phyloP scores from a whole-genome alignment of 805 yeast species.

The Starmerella apicola region DNA sequence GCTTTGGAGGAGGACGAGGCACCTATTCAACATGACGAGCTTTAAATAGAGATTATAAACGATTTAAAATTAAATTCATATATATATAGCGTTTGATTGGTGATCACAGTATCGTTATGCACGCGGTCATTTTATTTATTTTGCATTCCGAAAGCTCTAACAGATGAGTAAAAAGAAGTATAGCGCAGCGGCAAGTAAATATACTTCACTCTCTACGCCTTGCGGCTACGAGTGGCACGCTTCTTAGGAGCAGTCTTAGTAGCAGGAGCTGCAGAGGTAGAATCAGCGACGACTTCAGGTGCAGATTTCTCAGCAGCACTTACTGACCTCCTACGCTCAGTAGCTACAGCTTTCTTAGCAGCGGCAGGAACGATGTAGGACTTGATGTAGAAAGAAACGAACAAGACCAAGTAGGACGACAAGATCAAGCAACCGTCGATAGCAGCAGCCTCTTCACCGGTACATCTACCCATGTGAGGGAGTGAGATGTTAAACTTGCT shows the following conservation, averaged over 20 bases:
- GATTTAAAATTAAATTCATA: too few species aligned
- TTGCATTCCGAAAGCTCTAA: too few species aligned
- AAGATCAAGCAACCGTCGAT: constrained; percentile 78
- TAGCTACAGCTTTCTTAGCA: constrained; percentile 14
- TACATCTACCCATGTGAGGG: constrained; percentile 76
- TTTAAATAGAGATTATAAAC: too few species aligned
- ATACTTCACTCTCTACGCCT: too few species aligned
- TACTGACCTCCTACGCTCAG: too few species aligned
- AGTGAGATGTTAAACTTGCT: constrained; percentile 47
- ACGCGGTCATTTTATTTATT: too few species aligned
- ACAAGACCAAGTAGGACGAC: constrained; percentile 76
- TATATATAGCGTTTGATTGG: background rate
- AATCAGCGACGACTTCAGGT: background rate
- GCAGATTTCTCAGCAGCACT: constrained; percentile 6
- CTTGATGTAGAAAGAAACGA: constrained; percentile 83
- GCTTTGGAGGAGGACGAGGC: background rate
- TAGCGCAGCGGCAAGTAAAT: too few species aligned
- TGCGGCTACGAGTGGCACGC: constrained; percentile 19
- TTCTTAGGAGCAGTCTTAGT: constrained; percentile 11
- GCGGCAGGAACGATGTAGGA: constrained; percentile 46
- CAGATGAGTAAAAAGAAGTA: too few species aligned
- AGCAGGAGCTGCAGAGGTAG: constrained; percentile 3
- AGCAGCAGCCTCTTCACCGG: constrained; percentile 90
- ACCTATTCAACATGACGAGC: constrained; percentile 5
- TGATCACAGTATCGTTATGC: too few species aligned